Evolutionary conservation across 331 rosid genomes (phyloP), one percentile per base, ranked within the genome.

Genomic region (Cydonia oblonga): DNA sequence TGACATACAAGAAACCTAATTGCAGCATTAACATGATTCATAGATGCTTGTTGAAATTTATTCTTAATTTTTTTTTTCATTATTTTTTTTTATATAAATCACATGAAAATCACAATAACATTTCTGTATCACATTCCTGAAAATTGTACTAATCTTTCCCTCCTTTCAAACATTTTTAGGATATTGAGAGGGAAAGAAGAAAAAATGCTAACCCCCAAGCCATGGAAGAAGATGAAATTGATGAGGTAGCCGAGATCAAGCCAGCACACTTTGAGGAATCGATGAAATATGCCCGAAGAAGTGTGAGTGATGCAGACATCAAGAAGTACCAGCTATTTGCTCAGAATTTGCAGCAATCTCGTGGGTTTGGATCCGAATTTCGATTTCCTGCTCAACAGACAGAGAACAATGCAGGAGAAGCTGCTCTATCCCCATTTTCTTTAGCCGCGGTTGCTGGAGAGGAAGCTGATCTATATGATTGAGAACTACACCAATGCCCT

Each of bases 191-290:
- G 76, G 86, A 89, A 83, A 89, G 73, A 52, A 85, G 74, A 76
- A 69, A 24, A 64, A 54, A 18, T 19, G 88, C 72, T 64, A 85
- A 83, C 73, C 80, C 88, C 15, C 89, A 86, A 79, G 89, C 85
- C 51, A 86, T 86, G 91, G 91, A 86, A 60, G 88, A 88, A 71
- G 90, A 84, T 46, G 87, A 78, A 18, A 49, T 7, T 38, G 84
- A 75, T 3, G 88, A 81, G 56, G 80, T 76, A 3, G 49, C 89
- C 0, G 88, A 85, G 80, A 89, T 89, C 74, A 89, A 85, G 72
- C 80, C 89, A 38, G 70, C 81, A 3, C 96, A 85, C 71, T 87
- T 89, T 2, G 96, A 87, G 78, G 87, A 85, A 75, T 85, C 90
- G 0, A 84, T 86, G 88, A 89, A 86, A 82, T 83, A 58, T 76